A percentile compares a stretch with the other conserved stretches of the same genome.
Conservation (phyloP, 2,329 filamentous ascomycete genomes). For the Exophiala sp. region DNA sequence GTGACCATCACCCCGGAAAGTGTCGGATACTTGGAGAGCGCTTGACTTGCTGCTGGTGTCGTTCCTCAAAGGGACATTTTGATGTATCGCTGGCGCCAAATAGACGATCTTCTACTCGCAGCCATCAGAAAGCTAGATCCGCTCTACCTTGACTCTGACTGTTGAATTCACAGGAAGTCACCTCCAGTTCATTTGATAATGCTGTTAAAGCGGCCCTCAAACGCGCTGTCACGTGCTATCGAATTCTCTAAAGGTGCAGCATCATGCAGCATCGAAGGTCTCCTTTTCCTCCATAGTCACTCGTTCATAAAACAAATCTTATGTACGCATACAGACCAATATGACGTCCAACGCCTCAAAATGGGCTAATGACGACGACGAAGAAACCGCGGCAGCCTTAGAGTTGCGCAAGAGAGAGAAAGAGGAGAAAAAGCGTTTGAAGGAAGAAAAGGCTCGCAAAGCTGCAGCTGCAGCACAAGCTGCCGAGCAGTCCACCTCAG, state of each 20-base stretch:
- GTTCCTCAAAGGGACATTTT: constrained; percentile 3
- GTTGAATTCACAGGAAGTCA: too few relatives aligned
- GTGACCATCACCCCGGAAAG: background rate
- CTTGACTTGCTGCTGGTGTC: background rate
- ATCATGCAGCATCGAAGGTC: background rate
- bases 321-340: background rate
- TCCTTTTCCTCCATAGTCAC: background rate
- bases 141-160: too few relatives aligned
- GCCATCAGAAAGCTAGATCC: constrained; percentile 1
- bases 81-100: constrained; percentile 7
- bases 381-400: constrained; percentile 68
- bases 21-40: background rate
- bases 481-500: constrained; percentile 45
- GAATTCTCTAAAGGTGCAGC: background rate
- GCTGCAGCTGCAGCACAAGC: constrained; percentile 70
- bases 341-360: constrained; percentile 53
- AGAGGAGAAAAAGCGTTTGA: constrained; percentile 81
- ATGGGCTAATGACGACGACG: constrained; percentile 82
- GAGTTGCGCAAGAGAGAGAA: constrained; percentile 74
- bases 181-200: too few relatives aligned
- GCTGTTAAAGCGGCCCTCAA: background rate
- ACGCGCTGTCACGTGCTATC: background rate
- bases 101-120: background rate
- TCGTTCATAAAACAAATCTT: background rate
- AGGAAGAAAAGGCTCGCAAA: constrained; percentile 73